These are phyloP conservation scores for Marchantia polymorpha DNA, from an alignment of 225 moss, liverwort and hornwort species.

Conservation along the genomic window DNA sequence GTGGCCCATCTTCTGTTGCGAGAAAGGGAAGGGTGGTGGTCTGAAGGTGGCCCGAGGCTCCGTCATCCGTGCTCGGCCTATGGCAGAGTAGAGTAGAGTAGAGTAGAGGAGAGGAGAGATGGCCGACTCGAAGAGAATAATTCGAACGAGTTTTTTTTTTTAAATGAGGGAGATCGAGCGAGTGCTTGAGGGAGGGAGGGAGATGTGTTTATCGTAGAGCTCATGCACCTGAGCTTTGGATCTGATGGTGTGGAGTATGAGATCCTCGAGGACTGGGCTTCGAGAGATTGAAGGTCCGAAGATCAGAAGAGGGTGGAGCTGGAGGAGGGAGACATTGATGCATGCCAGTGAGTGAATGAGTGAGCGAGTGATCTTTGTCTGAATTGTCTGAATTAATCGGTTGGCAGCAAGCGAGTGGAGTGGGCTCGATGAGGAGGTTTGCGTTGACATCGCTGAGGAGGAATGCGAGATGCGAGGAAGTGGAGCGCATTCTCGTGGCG, in stretches of 20 bases:
- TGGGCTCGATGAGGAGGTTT: constrained; percentile 9
- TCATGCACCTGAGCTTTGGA: not conserved
- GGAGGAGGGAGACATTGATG: not conserved
- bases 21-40: no score
- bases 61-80: no score
- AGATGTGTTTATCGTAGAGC: no score
- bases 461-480: not conserved
- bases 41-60: no score
- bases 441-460: not conserved
- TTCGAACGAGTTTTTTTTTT: no score
- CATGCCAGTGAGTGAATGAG: not conserved
- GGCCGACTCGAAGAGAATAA: not conserved
- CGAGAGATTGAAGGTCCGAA: not conserved
- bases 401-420: not conserved
- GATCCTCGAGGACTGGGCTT: not conserved
- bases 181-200: no score
- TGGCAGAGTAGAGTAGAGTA: no score
- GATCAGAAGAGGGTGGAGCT: not conserved
- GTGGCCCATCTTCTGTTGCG: no score
- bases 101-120: not conserved
- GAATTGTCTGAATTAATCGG: not conserved
- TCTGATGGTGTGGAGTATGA: not conserved
- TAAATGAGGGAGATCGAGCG: no score
- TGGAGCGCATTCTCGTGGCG: not conserved
- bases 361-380: not conserved